phyloP scores from a whole-genome alignment of 83 land plant species.

The Larix sibirica region DNA sequence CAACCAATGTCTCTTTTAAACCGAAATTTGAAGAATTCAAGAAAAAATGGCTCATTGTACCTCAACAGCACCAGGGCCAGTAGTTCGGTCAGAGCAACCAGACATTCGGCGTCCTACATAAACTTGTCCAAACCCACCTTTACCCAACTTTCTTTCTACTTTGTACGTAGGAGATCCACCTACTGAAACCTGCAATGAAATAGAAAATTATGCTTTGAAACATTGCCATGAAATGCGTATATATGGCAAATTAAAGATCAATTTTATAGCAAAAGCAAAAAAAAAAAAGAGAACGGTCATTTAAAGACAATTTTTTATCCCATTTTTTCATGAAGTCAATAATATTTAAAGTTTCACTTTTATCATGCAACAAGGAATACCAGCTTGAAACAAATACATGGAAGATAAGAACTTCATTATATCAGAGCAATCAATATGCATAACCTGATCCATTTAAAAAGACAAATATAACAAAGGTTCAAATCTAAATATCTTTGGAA shows the following conservation, averaged over 20 bases:
- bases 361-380: not conserved
- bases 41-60: constrained; percentile 21
- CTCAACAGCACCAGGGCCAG: constrained; percentile 89
- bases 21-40: no score
- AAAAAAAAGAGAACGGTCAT: no score
- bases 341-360: not conserved
- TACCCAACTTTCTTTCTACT: constrained; percentile 85
- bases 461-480: not conserved
- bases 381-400: not conserved
- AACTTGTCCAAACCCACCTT: constrained; percentile 97
- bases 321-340: no score
- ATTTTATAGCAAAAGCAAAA: no score
- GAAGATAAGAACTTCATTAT: no score
- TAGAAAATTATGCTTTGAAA: not conserved
- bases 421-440: not conserved
- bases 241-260: no score
- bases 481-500: no score
- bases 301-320: no score
- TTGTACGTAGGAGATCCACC: constrained; percentile 80
- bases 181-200: constrained; percentile 65
- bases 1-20: no score
- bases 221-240: no score
- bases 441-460: not conserved
- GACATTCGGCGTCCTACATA: constrained; percentile 88
- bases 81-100: constrained; percentile 37